Conservation (phyloP, 306 rosid species). For the Ormosia emarginata region DNA sequence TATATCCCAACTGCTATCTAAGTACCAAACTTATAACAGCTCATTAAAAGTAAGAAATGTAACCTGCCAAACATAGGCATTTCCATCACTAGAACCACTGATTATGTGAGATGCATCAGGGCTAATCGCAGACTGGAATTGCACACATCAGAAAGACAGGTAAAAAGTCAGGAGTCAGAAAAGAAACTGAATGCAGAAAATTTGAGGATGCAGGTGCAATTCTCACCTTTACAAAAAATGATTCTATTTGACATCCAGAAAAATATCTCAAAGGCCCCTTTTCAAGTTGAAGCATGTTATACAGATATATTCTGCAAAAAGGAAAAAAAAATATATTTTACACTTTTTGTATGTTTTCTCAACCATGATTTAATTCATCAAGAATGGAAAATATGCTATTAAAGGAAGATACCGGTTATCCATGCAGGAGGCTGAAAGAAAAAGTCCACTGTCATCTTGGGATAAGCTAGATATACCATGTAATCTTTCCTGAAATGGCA, state of each 20-base stretch:
- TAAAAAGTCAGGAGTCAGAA: background rate
- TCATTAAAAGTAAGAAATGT: constrained; percentile 11
- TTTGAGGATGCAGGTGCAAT: background rate
- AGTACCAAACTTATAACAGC: background rate
- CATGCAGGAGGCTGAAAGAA: constrained; percentile 91
- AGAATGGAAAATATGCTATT: background rate
- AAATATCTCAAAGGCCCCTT: constrained; percentile 77
- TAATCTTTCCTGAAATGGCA: constrained; percentile 61
- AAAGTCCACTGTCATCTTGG: constrained; percentile 80
- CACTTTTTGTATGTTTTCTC: background rate
- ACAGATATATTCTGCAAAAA: constrained; percentile 69
- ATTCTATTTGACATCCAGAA: constrained; percentile 70
- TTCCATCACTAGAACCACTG: constrained; percentile 88
- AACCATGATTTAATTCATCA: background rate
- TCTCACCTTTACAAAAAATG: constrained; percentile 89
- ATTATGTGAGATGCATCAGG: constrained; percentile 80
- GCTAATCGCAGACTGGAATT: constrained; percentile 75
- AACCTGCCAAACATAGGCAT: constrained; percentile 89
- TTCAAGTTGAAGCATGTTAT: constrained; percentile 72
- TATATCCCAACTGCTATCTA: background rate
- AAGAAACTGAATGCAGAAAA: background rate
- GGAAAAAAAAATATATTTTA: background rate
- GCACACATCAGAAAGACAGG: constrained; percentile 18
- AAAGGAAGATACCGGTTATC: constrained; percentile 63
- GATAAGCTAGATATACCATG: constrained; percentile 97